These are phyloP conservation scores for Aureobasidium musti DNA, from an alignment of 2,329 filamentous ascomycete species.

Conservation along the genomic window DNA sequence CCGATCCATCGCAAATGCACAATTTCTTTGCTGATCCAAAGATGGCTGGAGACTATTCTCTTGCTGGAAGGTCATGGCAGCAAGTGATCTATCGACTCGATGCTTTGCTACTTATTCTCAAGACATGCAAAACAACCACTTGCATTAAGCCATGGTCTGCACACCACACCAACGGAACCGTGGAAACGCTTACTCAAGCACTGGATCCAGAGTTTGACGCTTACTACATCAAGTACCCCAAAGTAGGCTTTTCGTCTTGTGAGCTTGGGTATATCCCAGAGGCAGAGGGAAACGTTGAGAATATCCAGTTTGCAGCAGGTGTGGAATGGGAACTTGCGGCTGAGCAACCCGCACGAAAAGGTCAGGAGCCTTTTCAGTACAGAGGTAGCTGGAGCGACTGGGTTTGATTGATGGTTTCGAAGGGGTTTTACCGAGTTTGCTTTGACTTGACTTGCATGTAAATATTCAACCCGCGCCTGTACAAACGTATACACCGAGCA, in stretches of 20 bases:
- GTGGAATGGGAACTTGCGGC: not conserved
- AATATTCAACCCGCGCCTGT: too few species aligned
- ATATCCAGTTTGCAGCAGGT: not conserved
- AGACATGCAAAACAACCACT: constrained; percentile 38
- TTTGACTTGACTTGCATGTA: not conserved
- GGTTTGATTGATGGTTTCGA: constrained; percentile 12
- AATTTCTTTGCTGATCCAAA: constrained; percentile 27
- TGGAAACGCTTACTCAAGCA: constrained; percentile 37
- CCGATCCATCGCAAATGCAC: constrained; percentile 31
- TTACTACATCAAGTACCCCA: constrained; percentile 37
- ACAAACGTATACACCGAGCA: too few species aligned
- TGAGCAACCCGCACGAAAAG: not conserved
- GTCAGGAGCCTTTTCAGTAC: constrained; percentile 23
- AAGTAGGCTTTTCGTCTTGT: constrained; percentile 49
- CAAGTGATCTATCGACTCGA: constrained; percentile 36
- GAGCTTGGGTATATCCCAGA: constrained; percentile 27
- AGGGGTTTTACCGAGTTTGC: too few species aligned
- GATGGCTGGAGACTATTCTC: not conserved
- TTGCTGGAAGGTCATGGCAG: not conserved
- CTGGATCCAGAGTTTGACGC: constrained; percentile 37
- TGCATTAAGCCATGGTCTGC: constrained; percentile 40
- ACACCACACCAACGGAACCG: constrained; percentile 37
- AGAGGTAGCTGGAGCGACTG: constrained; percentile 27
- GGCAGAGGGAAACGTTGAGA: constrained; percentile 10
- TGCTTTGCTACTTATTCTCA: constrained; percentile 40